Evolutionary conservation across 176 grass and related monocot species (phyloP), one percentile per base, ranked within the genome.

Genomic region (Lolium perenne): DNA sequence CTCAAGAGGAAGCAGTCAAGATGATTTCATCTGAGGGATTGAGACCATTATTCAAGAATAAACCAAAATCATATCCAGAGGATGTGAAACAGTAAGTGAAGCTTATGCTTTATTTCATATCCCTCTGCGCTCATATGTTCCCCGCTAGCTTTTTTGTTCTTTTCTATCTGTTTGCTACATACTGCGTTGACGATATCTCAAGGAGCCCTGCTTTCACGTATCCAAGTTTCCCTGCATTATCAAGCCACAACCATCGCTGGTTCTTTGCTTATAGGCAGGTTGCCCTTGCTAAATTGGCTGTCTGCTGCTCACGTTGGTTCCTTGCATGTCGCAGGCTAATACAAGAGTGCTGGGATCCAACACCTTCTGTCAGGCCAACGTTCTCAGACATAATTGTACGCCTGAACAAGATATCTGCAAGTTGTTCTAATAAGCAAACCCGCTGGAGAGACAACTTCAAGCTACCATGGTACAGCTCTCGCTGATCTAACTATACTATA

Each of bases 11-110:
- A 69, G 90, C 86, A 14, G 82, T 79, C 11, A 99, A 91, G 73
- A 94, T 94, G 92, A 93, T 96, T 87, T 99, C 79, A 72, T 88
- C 88, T 55, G 94, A 99, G 54, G 90, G 90, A 4, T 35, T 86
- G 84, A 96, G 97, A 87, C 94, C 97, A 70, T 68, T 68, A 66
- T 91, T 99, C 60, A 99, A 96, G 92, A 91, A 81, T 55, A 96
- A 96, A 80, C 46, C 79, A 45, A 99, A 96, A 95, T 82, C 67
- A 26, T 94, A 91, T 85, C 91, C 86, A 12, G 48, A 83, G 7
- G 94, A 87, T 80, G 88, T 95, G 61, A 94, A 92, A 79, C 92
- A 99, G 97, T 99, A 83, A 91, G 92, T 91, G 41, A 69, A 35
- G 26, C 50, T 40, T 32, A 71, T 38, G n/a, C 29, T 32, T 1